These are phyloP conservation scores for Fraxinus americana DNA, from an alignment of 257 asterid genomes.

Conservation along the genomic window DNA sequence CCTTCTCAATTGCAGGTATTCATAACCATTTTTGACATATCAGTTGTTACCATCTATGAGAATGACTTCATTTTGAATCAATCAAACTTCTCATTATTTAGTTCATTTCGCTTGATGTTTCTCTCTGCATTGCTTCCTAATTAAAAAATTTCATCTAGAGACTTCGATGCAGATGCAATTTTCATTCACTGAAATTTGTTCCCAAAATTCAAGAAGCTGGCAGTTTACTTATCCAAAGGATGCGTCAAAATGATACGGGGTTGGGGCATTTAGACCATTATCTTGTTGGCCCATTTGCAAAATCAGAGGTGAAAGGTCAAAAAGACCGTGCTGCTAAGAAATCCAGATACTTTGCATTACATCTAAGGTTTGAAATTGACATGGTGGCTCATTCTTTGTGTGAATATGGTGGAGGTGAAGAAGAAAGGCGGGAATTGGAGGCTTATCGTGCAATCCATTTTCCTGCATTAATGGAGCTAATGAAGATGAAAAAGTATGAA, in stretches of 20 bases:
- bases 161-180: conserved; percentile 99
- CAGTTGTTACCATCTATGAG: conserved; percentile 23
- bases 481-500: conserved; percentile 60
- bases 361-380: conserved; percentile 96
- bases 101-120: conserved; percentile 23
- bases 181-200: conserved; percentile 85
- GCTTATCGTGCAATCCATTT: conserved; percentile 78
- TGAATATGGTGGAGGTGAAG: conserved; percentile 91
- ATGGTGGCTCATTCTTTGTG: conserved; percentile 99
- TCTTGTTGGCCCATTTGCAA: conserved; percentile 84
- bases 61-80: conserved; percentile 15
- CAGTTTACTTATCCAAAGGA: conserved; percentile 76
- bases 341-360: conserved; percentile 81
- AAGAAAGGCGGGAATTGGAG: conserved; percentile 70
- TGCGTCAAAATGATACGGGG: conserved; percentile 82
- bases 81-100: conserved; percentile 15
- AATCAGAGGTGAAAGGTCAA: conserved; percentile 46
- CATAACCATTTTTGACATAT: conserved; percentile 18
- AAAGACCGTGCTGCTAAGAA: conserved; percentile 52
- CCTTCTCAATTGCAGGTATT: conserved; percentile 82
- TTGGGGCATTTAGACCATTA: conserved; percentile 79
- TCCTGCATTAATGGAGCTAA: conserved; percentile 76
- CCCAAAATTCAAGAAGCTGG: conserved; percentile 93
- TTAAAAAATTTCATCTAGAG: conserved; percentile 85
- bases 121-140: conserved; percentile 63